Percentiles rank a stretch among this genome's conserved stretches.
These are phyloP conservation scores for Francoa sonchifolia DNA, from an alignment of 441 rosid genomes.

Conservation along the genomic window DNA sequence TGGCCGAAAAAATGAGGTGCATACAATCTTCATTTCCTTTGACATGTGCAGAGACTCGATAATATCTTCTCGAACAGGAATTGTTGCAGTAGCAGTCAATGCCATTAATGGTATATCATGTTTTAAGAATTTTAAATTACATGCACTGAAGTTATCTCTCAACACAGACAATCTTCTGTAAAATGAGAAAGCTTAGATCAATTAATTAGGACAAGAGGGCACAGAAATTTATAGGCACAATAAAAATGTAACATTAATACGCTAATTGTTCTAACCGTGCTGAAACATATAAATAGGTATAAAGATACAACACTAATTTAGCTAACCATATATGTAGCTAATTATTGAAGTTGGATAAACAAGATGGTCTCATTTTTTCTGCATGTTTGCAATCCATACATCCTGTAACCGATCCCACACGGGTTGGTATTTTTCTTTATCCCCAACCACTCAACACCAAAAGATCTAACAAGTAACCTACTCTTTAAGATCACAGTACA, in stretches of 20 bases:
- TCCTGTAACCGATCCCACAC: no score
- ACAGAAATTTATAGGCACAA: background rate
- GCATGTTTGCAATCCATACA: no score
- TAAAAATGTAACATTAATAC: background rate
- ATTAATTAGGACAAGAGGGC: background rate
- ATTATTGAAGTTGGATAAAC: no score
- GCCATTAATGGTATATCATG: slow-evolving; percentile 77
- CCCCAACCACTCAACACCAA: no score
- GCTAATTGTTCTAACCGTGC: no score
- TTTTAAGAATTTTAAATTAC: slow-evolving; percentile 41
- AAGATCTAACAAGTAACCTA: no score
- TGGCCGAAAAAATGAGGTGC: slow-evolving; percentile 74
- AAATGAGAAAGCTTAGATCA: slow-evolving; percentile 11
- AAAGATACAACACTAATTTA: no score
- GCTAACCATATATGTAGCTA: no score
- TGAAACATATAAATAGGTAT: no score
- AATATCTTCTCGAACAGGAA: slow-evolving; percentile 63
- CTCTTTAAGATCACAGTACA: no score
- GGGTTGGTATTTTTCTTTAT: no score
- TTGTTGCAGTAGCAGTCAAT: slow-evolving; percentile 87
- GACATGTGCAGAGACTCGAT: slow-evolving; percentile 54
- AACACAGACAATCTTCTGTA: slow-evolving; percentile 57
- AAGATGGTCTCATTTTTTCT: no score
- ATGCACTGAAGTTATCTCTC: slow-evolving; percentile 50
- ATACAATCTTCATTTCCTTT: slow-evolving; percentile 55